Evolutionary conservation across 176 grass and related monocot genomes (phyloP).

Genomic region (barley (Hordeum vulgare)): DNA sequence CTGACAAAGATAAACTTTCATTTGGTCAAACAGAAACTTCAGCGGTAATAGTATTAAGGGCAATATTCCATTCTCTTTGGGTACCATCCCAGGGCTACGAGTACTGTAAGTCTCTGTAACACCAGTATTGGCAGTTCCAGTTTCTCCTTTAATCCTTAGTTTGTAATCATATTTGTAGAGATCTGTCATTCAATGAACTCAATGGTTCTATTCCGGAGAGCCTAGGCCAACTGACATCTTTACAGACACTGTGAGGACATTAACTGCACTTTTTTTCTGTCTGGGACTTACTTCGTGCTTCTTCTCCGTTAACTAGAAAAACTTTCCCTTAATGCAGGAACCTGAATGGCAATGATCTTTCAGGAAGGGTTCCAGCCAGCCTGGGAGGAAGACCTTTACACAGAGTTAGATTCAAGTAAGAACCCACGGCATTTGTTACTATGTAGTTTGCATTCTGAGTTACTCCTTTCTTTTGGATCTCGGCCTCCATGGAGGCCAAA

Average conservation of each 20-base stretch:
- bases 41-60: slow-evolving; percentile 85
- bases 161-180: slow-evolving; percentile 39
- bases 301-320: not conserved
- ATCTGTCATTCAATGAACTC: slow-evolving; percentile 87
- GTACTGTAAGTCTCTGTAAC: slow-evolving; percentile 63
- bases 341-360: slow-evolving; percentile 87
- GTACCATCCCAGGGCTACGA: slow-evolving; percentile 63
- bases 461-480: too few species aligned
- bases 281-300: slow-evolving; percentile 3
- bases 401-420: slow-evolving; percentile 97
- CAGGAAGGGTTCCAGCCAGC: slow-evolving; percentile 80
- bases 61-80: slow-evolving; percentile 64
- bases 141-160: not conserved
- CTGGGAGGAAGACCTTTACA: slow-evolving; percentile 93
- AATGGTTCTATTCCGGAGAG: slow-evolving; percentile 94
- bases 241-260: slow-evolving; percentile 71
- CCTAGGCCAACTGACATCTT: slow-evolving; percentile 55
- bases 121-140: not conserved
- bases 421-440: not conserved
- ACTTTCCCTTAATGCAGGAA: slow-evolving; percentile 52
- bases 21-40: slow-evolving; percentile 64
- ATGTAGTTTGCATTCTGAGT: not conserved
- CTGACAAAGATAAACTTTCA: slow-evolving; percentile 8
- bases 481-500: too few species aligned
- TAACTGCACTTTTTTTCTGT: slow-evolving; percentile 14